Base-by-base conservation (phyloP, 148 eudicot species). In the Silene uniflora region DNA sequence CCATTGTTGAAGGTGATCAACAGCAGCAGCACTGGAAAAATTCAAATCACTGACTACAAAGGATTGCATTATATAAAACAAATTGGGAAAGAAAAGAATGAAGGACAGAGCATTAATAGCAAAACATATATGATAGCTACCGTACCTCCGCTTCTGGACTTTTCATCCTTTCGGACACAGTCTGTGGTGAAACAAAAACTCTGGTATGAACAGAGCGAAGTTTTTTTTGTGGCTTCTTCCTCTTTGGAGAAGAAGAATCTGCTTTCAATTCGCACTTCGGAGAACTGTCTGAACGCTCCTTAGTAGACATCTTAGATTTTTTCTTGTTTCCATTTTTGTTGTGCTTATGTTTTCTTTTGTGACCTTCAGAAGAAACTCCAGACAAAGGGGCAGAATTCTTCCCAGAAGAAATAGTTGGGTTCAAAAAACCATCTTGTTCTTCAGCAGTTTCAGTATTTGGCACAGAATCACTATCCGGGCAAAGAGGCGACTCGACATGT, bases 311-410 rank as follows among this genome's bases (percentile, higher is more conserved):
- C 73, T 68, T 90, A 49, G 60, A 67, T 76, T 81, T 89, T 85
- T 88, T 90, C 71, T 81, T 75, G 73, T 32, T 74, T 62, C 76
- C 77, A 72, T 76, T 71, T 39, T 61, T 74, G 72, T 25, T 59
- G 65, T 47, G 73, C 75, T 88, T 89, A 23, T 63, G 82, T 75
- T 88, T 89, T 68, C 90, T 86, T 82, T 94, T 94, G 70, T 74
- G 85, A 72, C 78, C 71, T 49, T 78, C 77, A 49, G 74, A 62
- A 24, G 80, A 75, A 78, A 76, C 81, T 47, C 72, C 81, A n/a
- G 75, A 54, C 58, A 64, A 54, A 74, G 82, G 71, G 44, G 75
- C 79, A 73, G 82, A 72, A 64, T 78, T 58, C 56, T 76, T 74
- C 10, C 75, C 75, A 62, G 78, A 68, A 68, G 77, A 76, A n/a